These are phyloP conservation scores for Phytophthora syringae DNA, from an alignment of 352 stramenopile species.

Conservation along the genomic window DNA sequence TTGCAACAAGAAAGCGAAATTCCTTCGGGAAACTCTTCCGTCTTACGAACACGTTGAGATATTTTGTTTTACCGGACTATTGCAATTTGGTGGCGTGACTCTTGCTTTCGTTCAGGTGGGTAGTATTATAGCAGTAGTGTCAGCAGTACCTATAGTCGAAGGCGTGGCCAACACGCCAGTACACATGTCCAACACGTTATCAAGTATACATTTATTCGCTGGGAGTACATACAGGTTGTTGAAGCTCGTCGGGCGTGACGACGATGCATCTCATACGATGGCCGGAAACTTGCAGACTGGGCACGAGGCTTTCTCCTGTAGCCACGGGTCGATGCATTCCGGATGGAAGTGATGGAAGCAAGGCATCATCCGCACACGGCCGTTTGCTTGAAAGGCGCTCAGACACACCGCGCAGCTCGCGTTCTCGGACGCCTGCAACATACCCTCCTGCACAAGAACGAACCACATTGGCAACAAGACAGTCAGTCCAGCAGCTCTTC, in stretches of 20 bases:
- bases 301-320: slow-evolving; percentile 71
- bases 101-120: no score
- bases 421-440: slow-evolving; percentile 61
- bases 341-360: slow-evolving; percentile 87
- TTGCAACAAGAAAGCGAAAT: no score
- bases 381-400: slow-evolving; percentile 46
- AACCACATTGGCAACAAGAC: slow-evolving; percentile 1
- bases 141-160: no score
- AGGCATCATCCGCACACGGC: slow-evolving; percentile 63
- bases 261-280: slow-evolving; percentile 41
- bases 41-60: no score
- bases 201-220: slow-evolving; percentile 3
- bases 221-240: slow-evolving; percentile 23
- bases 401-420: slow-evolving; percentile 74
- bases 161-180: no score
- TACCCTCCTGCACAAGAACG: slow-evolving; percentile 52
- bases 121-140: no score
- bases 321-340: slow-evolving; percentile 79
- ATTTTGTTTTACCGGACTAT: no score
- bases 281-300: slow-evolving; percentile 84
- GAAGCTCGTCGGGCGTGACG: neutral
- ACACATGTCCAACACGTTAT: no score
- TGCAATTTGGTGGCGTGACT: no score
- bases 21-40: no score
- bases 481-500: slow-evolving; percentile 9